Evolutionary conservation across 306 rosid species (phyloP), one percentile per base, ranked within the genome.

Genomic region (Ormosia emarginata): DNA sequence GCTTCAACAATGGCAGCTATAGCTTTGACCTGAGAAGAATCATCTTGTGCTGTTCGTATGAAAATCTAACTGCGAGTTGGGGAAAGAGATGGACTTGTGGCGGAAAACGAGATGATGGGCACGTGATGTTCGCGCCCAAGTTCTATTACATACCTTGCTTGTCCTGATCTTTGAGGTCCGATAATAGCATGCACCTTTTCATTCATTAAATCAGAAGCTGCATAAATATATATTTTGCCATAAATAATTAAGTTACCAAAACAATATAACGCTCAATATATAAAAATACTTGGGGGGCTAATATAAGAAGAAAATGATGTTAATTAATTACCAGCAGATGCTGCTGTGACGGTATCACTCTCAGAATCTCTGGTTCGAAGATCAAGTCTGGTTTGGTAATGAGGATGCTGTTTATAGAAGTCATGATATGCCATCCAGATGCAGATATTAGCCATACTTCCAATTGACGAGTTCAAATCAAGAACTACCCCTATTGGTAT

Each of bases 71-170:
- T 73, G 2, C 18, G 82, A 3, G 71, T 17, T 12, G 84, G 86
- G 14, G 88, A 78, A 55, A 87, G 78, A 8, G 82, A 78, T 10
- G 87, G 90, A 37, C 90, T 87, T 37, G 84, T 83, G 12, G 90
- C 86, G 0, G 86, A 59, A 17, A 87, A 81, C 0, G 86, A 87
- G 46, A 87, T 34, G 9, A 87, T 77, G 3, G 90, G 85, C 5
- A 83, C 85, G 4, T 46, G 59, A 13, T 53, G 15, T 56, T 59
- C 74, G 24, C 58, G 55, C 8, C 90, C 90, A 0, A 86, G 78
- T 64, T 83, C 76, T 18, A 77, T 71, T 18, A 84, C 67, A 17
- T 77, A 73, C 30, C 56, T 77, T 4, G 90, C 90, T 75, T 87
- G 81, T 40, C 70, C 73, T 29, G 87, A 87, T 4, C 61, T 44